These are phyloP conservation scores for Alternaria longipes DNA, from an alignment of 2,329 filamentous ascomycete genomes.

Conservation along the genomic window DNA sequence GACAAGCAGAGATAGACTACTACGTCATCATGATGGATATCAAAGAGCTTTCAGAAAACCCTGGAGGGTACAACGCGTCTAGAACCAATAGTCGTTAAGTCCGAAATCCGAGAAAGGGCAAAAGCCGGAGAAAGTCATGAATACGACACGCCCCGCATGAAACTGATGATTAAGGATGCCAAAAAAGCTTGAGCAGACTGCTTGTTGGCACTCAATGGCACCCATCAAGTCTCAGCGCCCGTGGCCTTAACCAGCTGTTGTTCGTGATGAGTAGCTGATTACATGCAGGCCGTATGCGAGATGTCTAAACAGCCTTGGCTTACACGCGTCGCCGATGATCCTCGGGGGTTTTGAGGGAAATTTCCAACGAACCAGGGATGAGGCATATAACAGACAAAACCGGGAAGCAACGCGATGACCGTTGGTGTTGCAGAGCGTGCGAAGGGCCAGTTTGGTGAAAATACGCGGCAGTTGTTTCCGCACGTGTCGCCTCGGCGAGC, in stretches of 20 bases:
- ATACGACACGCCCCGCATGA: not conserved
- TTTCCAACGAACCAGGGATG: not conserved
- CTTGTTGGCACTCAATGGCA: not conserved
- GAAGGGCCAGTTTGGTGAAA: not conserved
- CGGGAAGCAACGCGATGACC: constrained; percentile 9
- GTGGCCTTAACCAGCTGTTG: not conserved
- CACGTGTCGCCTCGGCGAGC: constrained; percentile 10
- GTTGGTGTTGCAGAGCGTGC: constrained; percentile 5
- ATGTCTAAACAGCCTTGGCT: not conserved
- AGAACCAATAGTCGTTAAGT: not conserved
- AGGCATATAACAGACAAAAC: not conserved
- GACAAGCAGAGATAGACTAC: constrained; percentile 6
- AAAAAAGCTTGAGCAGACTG: constrained; percentile 3
- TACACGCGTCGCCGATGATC: not conserved
- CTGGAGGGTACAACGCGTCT: not conserved
- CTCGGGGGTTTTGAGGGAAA: not conserved
- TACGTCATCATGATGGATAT: constrained; percentile 29
- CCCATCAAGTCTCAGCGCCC: not conserved
- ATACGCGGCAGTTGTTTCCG: constrained; percentile 9
- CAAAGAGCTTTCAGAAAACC: constrained; percentile 3
- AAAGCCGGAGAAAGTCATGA: constrained; percentile 4
- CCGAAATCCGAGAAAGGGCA: constrained; percentile 1
- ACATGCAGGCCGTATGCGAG: not conserved
- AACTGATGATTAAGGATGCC: constrained; percentile 3
- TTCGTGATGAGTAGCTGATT: not conserved